Evolutionary conservation across 2,329 filamentous ascomycete species (phyloP), one percentile per base, ranked within the genome.

Genomic region (Penicillium decumbens): DNA sequence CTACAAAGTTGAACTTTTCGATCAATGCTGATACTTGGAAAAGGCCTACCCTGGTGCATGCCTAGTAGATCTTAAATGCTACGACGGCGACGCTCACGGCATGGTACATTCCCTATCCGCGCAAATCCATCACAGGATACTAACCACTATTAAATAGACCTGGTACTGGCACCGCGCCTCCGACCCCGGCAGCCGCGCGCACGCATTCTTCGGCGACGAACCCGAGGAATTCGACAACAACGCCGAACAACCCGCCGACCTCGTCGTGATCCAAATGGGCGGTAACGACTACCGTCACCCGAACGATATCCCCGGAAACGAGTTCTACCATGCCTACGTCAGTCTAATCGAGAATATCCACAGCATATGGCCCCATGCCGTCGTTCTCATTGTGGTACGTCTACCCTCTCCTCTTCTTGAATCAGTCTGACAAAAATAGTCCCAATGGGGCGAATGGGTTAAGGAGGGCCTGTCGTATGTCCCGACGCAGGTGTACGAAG

Each of bases 91-190:
- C 37, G 68, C 69, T 6, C 67, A 72, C 32, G 77, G 77, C 13
- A 75, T 77, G 58, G 63, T 66, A 57, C 9, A 47, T 15, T n/a
- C n/a, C 15, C 27, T 18, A 7, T 8, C 9, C n/a, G n/a, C 33
- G 4, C 6, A 1, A 28, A 25, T 23, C 6, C 28, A 8, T 1
- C 13, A 20, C 29, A 32, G 5, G 4, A 3, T 28, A 47, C 53
- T 60, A 47, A 60, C 15, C 3, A 13, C 1, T 6, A 23, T 25
- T 57, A 69, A 56, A 69, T 71, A 24, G 54, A 47, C 41, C n/a
- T 77, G 80, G 57, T 80, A 82, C 63, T 83, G 78, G 79, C 78
- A 78, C 56, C 78, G 77, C 43, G 77, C 79, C 0, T 76, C 75
- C 0, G 80, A 83, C 57, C 80, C 77, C 0, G 75, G 75, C 50